Evolutionary conservation across 2,329 filamentous ascomycete species (phyloP).

Genomic region (Xylariaceae sp.): DNA sequence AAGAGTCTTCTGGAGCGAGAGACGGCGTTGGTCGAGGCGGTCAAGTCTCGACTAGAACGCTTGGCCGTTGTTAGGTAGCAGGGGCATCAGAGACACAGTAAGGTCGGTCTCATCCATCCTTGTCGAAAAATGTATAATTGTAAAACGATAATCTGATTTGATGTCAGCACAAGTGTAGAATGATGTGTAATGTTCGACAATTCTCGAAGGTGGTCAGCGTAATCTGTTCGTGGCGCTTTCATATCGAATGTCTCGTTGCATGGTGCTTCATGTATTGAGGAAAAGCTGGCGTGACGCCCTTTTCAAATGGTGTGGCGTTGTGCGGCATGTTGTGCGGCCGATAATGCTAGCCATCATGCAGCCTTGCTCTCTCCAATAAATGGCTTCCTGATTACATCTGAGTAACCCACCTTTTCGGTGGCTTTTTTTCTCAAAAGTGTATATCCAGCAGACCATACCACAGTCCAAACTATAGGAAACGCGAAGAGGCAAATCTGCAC

Average conservation of each 20-base stretch:
- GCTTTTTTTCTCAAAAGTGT: neutral
- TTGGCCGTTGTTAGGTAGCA: conserved; percentile 49
- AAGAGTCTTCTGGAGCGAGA: conserved; percentile 69
- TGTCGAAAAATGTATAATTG: conserved; percentile 30
- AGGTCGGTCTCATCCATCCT: conserved; percentile 13
- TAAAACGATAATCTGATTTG: conserved; percentile 14
- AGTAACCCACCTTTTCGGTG: conserved; percentile 1
- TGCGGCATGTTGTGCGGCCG: neutral
- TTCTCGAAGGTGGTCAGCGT: conserved; percentile 17
- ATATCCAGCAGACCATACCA: conserved; percentile 7
- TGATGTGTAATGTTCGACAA: conserved; percentile 11
- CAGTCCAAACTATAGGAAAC: neutral
- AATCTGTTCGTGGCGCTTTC: neutral
- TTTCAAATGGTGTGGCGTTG: conserved; percentile 14
- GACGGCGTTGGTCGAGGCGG: conserved; percentile 71
- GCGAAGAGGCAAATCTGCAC: neutral
- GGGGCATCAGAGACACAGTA: conserved; percentile 11
- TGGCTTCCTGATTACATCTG: conserved; percentile 7
- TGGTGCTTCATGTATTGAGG: conserved; percentile 9
- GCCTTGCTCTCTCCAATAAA: conserved; percentile 3
- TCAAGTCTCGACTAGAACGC: conserved; percentile 66
- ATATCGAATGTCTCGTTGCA: neutral
- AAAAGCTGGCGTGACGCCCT: neutral
- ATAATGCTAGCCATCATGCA: conserved; percentile 12
- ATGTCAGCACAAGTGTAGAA: conserved; percentile 16